These are phyloP conservation scores for Raphidocelis subcapitata DNA, from an alignment of 139 green algal genomes.

Conservation along the genomic window DNA sequence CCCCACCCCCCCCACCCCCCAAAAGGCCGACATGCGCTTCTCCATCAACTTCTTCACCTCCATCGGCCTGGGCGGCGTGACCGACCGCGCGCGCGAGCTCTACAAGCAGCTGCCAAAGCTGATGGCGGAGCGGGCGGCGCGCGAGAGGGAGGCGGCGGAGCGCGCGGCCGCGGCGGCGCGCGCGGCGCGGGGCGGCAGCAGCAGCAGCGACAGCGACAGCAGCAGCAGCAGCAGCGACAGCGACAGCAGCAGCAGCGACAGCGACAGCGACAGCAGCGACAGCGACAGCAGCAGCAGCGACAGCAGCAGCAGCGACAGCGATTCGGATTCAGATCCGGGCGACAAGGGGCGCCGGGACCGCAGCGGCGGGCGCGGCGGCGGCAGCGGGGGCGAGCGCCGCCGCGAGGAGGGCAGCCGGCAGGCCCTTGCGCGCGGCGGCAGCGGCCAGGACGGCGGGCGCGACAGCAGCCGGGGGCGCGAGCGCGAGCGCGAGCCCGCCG, in stretches of 20 bases:
- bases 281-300: slow-evolving; percentile 19
- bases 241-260: background rate
- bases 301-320: slow-evolving; percentile 24
- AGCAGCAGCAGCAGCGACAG: slow-evolving; percentile 9
- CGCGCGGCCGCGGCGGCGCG: background rate
- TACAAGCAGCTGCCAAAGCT: slow-evolving; percentile 51
- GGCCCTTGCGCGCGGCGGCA: background rate
- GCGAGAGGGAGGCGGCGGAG: slow-evolving; percentile 13
- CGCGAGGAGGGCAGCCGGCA: too few species aligned
- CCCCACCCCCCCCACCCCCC: slow-evolving; percentile 91
- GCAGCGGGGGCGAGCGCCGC: too few species aligned
- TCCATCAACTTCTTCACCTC: slow-evolving; percentile 99
- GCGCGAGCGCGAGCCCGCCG: background rate
- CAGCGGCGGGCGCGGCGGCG: background rate
- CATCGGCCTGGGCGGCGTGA: slow-evolving; percentile 97
- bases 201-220: background rate
- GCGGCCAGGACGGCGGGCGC: background rate
- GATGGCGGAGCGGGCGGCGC: slow-evolving; percentile 19
- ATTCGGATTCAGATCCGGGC: background rate
- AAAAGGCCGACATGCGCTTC: slow-evolving; percentile 90
- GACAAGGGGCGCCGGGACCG: slow-evolving; percentile 3
- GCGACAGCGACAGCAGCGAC: slow-evolving; percentile 13
- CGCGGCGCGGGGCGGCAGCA: slow-evolving; percentile 8
- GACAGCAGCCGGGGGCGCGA: background rate
- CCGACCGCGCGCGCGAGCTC: slow-evolving; percentile 84